Conservation (phyloP, 1,139 yeast species). For the Arxiozyma heterogenica region DNA sequence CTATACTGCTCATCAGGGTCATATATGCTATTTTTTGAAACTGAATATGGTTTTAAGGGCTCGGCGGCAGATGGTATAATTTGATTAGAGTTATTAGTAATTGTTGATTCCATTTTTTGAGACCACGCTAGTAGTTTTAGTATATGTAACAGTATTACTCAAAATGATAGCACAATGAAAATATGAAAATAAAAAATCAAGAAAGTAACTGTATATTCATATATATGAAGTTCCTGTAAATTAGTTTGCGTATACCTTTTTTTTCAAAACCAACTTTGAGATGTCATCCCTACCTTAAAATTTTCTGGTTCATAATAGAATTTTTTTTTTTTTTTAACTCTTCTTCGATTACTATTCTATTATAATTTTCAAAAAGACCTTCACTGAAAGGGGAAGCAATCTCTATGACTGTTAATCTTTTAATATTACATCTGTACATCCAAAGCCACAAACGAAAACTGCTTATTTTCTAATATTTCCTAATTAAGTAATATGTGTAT, state of each 20-base stretch:
- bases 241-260: too few relatives aligned
- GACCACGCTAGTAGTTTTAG: background rate
- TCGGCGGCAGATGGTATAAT: background rate
- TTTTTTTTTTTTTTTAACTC: background rate
- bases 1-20: slow-evolving; percentile 20
- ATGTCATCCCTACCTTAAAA: background rate
- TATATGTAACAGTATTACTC: background rate
- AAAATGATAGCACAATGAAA: background rate
- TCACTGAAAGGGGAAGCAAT: too few relatives aligned
- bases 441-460: background rate
- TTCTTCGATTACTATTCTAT: too few relatives aligned
- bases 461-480: background rate
- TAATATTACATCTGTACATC: background rate
- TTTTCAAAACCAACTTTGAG: background rate
- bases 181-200: too few relatives aligned
- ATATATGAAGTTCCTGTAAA: too few relatives aligned
- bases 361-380: too few relatives aligned
- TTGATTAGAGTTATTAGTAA: background rate
- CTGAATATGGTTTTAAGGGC: background rate
- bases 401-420: background rate
- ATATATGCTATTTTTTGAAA: background rate
- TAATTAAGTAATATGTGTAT: background rate
- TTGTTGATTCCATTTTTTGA: background rate
- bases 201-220: too few relatives aligned
- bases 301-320: background rate